Evolutionary conservation across 2,329 filamentous ascomycete species (phyloP).

Genomic region (Amauroascus verrucosus): DNA sequence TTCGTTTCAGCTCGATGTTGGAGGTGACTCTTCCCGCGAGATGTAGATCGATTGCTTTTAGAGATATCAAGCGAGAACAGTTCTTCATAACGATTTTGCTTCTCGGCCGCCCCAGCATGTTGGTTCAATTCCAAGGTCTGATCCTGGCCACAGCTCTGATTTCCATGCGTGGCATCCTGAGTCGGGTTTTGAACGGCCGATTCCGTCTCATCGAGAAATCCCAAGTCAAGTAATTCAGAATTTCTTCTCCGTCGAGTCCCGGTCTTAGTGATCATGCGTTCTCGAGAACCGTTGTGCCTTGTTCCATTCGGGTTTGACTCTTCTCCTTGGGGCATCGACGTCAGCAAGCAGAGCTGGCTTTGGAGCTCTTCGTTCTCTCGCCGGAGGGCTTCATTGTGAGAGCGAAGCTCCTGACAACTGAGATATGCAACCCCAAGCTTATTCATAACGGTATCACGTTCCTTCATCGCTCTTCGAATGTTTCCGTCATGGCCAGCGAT

Average conservation of each 20-base stretch:
- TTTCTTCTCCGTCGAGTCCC: not conserved
- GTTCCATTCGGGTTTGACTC: not conserved
- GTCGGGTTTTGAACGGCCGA: not conserved
- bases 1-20: conserved; percentile 21
- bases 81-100: conserved; percentile 11
- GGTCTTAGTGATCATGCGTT: not conserved
- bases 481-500: conserved; percentile 44
- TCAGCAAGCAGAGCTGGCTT: conserved; percentile 26
- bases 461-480: conserved; percentile 45
- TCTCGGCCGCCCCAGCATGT: not conserved
- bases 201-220: not conserved
- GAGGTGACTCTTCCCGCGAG: not conserved
- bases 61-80: conserved; percentile 14
- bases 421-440: conserved; percentile 49
- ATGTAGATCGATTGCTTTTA: not conserved
- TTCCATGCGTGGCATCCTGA: not conserved
- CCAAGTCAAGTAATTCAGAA: conserved; percentile 9
- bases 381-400: conserved; percentile 30
- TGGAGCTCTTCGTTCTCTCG: conserved; percentile 33
- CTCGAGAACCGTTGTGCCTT: not conserved
- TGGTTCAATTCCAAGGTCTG: not conserved
- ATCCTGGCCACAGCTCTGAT: not conserved
- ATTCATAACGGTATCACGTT: conserved; percentile 48
- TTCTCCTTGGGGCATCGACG: conserved; percentile 8
- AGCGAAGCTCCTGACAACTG: conserved; percentile 39